Evolutionary conservation across 1,139 yeast genomes (phyloP), one percentile per base, ranked within the genome.

Genomic region (Scheffersomyces parashehatae): DNA sequence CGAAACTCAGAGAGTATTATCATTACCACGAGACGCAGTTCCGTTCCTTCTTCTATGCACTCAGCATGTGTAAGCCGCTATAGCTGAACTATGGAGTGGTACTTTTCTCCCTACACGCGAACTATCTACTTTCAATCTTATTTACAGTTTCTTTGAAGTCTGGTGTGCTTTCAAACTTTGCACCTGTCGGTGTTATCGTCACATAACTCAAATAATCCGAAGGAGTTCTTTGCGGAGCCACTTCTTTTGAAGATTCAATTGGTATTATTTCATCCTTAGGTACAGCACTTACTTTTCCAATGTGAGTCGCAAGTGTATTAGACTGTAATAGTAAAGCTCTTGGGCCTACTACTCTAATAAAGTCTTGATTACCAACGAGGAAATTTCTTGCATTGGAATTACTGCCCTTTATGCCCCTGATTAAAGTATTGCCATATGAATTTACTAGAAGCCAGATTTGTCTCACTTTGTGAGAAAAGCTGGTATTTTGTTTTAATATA

Each of bases 341-440:
- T 12, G 87, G 86, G 0, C 88, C 88, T 7, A 68, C 54, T 3
- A 82, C 64, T 36, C 68, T 73, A 29, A 81, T 68, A 49, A 76
- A 81, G 14, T 70, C 67, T 28, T 60, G 61, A 47, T 62, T 64
- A 1, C 73, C 75, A 16, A 60, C 59, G 28, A 65, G 47, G 44
- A 54, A 59, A 45, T 59, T 60, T 40, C 38, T 45, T 7, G 46
- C 38, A 10, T 30, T n/a, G 14, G 33, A 33, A 29, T 36, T 41
- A 3, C 42, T 29, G 5, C 35, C 35, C 6, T 3, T 31, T n/a
- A 31, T 5, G 20, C n/a, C 9, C 7, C 24, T 31, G 20, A 10
- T 10, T 10, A 5, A 5, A 14, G 2, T 12, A 14, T 9, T 20
- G 1, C 11, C 10, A 12, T 31, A 6, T 6, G 15, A 31, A 11